Evolutionary conservation across 116 monocot species (phyloP), one percentile per base, ranked within the genome.

Genomic region (Posidonia oceanica): DNA sequence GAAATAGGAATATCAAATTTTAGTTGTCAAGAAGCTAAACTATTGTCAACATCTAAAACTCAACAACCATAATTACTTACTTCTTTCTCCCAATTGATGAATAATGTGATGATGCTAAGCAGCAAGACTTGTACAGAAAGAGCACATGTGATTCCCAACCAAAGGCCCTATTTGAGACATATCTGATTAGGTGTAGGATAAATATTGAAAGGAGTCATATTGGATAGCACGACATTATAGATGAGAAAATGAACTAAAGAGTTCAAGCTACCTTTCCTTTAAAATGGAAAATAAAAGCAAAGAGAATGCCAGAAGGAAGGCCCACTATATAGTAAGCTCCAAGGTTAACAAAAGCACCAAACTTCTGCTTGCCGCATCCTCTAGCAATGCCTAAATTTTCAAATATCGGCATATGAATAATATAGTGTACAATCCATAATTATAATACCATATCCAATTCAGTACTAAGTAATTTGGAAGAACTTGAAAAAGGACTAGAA

Each of bases 81-180:
- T 71, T 84, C 69, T 59, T 83, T 79, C 12, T 81, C 83, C 89
- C 83, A 85, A 48, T 85, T 48, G 3, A 81, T 83, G 70, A 36
- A 70, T 56, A 79, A 10, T 20, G 81, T 81, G 14, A 81, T 61
- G 3, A 59, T 70, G 3, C 65, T 29, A 65, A 81, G 75, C 71
- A 79, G 54, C 57, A 75, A 29, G n/a, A 73, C 59, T 79, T 89
- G 88, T 2, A 81, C 76, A 5, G 62, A 5, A 39, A 79, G 65
- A 29, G 78, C 88, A 72, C 80, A 85, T 54, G 76, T 74, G 52
- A 88, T 78, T 76, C 88, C 88, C 68, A 88, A 21, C 85, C 85
- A 83, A 63, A 89, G 83, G 11, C 85, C 88, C 85, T 88, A 72
- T 29, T 39, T 38, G 20, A 36, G 39, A 41, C n/a, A 36, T 52